These are phyloP conservation scores for Draba incana DNA, from an alignment of 345 rosid species.

Conservation along the genomic window DNA sequence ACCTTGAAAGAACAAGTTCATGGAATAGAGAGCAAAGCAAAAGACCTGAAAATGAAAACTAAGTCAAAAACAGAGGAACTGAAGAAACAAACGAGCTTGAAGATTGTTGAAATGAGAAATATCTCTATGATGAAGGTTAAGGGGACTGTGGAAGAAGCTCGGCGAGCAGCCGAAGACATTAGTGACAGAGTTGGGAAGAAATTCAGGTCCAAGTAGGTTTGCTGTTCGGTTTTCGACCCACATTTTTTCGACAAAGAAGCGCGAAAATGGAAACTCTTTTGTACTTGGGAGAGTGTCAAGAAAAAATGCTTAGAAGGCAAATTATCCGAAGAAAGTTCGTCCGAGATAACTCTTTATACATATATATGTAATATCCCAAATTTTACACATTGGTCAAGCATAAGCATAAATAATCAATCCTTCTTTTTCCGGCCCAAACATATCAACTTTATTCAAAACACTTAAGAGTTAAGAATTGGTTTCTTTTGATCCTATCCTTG, in stretches of 20 bases:
- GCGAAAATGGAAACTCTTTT: neutral
- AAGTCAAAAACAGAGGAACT: conserved; percentile 41
- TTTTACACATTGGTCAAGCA: too few species aligned
- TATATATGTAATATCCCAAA: too few species aligned
- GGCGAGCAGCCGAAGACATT: conserved; percentile 58
- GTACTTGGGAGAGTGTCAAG: too few species aligned
- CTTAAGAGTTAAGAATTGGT: too few species aligned
- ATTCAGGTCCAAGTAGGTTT: conserved; percentile 52
- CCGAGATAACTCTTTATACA: too few species aligned
- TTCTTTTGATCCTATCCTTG: conserved; percentile 30
- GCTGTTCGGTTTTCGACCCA: neutral
- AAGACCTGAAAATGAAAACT: conserved; percentile 37
- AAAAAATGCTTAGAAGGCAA: too few species aligned
- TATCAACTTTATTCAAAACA: too few species aligned
- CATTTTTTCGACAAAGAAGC: neutral
- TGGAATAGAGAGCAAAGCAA: conserved; percentile 37
- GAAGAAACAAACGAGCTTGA: conserved; percentile 26
- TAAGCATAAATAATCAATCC: too few species aligned
- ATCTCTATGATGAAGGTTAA: conserved; percentile 42
- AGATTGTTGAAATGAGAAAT: conserved; percentile 42
- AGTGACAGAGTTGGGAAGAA: conserved; percentile 67
- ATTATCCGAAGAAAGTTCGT: too few species aligned
- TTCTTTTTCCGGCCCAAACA: too few species aligned
- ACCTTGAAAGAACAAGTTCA: conserved; percentile 50
- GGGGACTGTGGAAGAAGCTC: conserved; percentile 55